Evolutionary conservation across 2,329 filamentous ascomycete species (phyloP).

Genomic region (Aspergillus sp.): DNA sequence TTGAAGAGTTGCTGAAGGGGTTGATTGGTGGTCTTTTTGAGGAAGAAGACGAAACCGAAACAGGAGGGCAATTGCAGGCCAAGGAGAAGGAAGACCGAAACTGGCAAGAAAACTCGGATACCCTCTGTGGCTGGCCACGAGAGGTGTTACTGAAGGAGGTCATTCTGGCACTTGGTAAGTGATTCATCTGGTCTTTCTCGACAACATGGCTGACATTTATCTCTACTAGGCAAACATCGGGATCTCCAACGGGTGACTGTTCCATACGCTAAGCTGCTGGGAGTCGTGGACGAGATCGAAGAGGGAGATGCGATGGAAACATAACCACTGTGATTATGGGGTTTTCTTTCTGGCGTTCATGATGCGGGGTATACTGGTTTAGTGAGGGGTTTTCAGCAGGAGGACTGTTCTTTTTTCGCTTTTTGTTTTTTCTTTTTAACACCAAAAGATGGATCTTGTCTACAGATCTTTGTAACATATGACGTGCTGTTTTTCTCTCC

Average conservation of each 20-base stretch:
- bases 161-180: constrained; percentile 82
- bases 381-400: no score
- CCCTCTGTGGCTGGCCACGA: constrained; percentile 86
- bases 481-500: background rate
- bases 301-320: constrained; percentile 32
- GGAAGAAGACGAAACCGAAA: constrained; percentile 50
- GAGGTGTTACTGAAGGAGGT: constrained; percentile 85
- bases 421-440: no score
- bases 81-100: constrained; percentile 40
- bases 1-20: constrained; percentile 83
- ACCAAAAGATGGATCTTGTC: no score
- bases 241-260: constrained; percentile 93
- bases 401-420: no score
- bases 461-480: background rate
- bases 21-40: constrained; percentile 68
- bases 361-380: background rate
- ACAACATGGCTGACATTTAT: constrained; percentile 4
- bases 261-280: constrained; percentile 82
- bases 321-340: constrained; percentile 9
- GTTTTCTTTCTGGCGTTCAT: background rate
- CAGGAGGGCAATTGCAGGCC: constrained; percentile 17
- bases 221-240: constrained; percentile 75
- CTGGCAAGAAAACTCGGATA: constrained; percentile 51
- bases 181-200: constrained; percentile 4
- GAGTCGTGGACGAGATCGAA: constrained; percentile 41